phyloP scores from a whole-genome alignment of 1,284 basidiomycete genomes.

The Papiliotrema terrestris region DNA sequence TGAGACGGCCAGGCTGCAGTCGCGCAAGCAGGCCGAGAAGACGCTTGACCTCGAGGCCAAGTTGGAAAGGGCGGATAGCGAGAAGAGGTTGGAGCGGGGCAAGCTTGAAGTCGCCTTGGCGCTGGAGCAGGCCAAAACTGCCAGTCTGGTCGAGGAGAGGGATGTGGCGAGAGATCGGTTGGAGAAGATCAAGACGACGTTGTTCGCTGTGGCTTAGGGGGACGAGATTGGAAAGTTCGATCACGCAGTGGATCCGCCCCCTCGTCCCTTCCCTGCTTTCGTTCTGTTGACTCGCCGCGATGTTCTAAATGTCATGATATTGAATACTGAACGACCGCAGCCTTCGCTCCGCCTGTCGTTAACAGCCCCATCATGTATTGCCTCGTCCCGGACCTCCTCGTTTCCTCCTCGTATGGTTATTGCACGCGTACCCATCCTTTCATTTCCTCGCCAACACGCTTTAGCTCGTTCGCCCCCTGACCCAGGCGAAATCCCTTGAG shows the following conservation, averaged over 20 bases:
- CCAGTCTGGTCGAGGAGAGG: slow-evolving; percentile 24
- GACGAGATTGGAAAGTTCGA: background rate
- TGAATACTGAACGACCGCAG: too few relatives aligned
- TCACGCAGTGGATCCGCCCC: background rate
- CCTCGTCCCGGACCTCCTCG: too few relatives aligned
- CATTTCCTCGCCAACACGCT: too few relatives aligned
- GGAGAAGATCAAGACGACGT: slow-evolving; percentile 32
- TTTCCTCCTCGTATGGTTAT: too few relatives aligned
- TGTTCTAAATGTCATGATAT: too few relatives aligned
- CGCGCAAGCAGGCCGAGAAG: slow-evolving; percentile 13
- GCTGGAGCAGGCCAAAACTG: slow-evolving; percentile 23
- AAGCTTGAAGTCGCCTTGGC: slow-evolving; percentile 27
- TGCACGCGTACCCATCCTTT: too few relatives aligned
- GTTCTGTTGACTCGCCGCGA: too few relatives aligned
- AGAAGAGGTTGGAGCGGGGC: slow-evolving; percentile 16
- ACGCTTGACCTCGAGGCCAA: slow-evolving; percentile 20
- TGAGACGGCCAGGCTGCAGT: slow-evolving; percentile 12
- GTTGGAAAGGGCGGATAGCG: slow-evolving; percentile 15
- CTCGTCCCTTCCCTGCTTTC: too few relatives aligned
- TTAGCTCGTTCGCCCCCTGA: too few relatives aligned
- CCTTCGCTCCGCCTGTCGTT: too few relatives aligned
- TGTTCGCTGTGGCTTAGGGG: slow-evolving; percentile 20
- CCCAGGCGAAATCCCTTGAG: too few relatives aligned
- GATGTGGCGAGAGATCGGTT: slow-evolving; percentile 29
- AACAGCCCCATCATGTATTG: too few relatives aligned